phyloP scores from a whole-genome alignment of 2,329 filamentous ascomycete species.

The Stagonosporopsis chrysanthemi region DNA sequence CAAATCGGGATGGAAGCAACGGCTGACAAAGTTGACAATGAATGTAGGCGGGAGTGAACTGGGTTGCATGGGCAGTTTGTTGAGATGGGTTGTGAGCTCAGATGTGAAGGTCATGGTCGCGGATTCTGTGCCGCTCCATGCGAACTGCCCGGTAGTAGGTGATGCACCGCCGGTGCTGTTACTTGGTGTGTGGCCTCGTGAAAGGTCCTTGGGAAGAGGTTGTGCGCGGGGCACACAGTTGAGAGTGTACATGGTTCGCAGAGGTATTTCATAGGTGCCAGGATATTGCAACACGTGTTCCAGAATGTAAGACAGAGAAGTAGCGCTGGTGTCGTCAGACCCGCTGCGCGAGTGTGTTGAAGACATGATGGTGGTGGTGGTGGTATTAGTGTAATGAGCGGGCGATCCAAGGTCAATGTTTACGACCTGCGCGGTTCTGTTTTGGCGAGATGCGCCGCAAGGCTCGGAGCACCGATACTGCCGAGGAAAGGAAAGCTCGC shows the following conservation, averaged over 20 bases:
- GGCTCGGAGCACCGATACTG: constrained; percentile 14
- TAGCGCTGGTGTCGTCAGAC: constrained; percentile 47
- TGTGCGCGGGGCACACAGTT: constrained; percentile 65
- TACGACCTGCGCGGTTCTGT: constrained; percentile 19
- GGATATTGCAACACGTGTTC: constrained; percentile 65
- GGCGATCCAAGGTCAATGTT: background rate
- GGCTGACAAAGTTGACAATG: constrained; percentile 67
- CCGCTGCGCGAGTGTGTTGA: constrained; percentile 48
- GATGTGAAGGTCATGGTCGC: constrained; percentile 58
- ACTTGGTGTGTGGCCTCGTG: constrained; percentile 47
- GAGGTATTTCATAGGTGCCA: constrained; percentile 69
- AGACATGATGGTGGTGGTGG: constrained; percentile 35
- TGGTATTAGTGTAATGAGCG: background rate
- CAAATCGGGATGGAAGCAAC: constrained; percentile 64
- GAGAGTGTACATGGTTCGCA: constrained; percentile 72
- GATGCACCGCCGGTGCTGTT: constrained; percentile 49
- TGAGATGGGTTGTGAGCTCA: constrained; percentile 63
- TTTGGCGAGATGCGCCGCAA: constrained; percentile 18
- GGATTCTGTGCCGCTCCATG: constrained; percentile 44
- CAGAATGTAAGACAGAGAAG: constrained; percentile 48
- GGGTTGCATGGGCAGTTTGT: constrained; percentile 66
- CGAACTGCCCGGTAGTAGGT: constrained; percentile 38
- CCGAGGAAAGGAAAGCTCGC: constrained; percentile 7
- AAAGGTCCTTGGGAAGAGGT: constrained; percentile 41
- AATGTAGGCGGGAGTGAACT: constrained; percentile 68